Base-by-base conservation (phyloP, 495 filamentous ascomycete species). In the Extremus antarcticus region DNA sequence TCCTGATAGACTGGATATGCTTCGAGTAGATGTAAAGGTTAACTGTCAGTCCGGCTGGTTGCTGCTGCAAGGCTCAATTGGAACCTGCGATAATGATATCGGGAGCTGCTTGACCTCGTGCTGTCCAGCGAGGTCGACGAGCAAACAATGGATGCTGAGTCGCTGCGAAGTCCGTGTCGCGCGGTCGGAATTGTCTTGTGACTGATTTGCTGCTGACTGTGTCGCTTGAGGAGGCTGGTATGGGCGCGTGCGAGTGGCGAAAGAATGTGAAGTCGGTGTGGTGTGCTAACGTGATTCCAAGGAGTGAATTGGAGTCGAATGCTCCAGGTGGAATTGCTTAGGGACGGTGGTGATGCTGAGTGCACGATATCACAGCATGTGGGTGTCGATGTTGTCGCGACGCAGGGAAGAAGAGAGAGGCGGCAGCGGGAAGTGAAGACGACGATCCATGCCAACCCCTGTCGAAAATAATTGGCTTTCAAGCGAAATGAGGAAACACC, bases 251-350 rank as follows among this genome's bases (percentile, higher is more conserved):
- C 3, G 29, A 16, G 25, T 19, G 16, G 48, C 4, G 48, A 48
- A 48, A 48, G 46, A 48, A 48, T 48, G 46, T 48, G 46, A 13
- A 21, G 13, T n/a, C 8, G 41, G 4, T n/a, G 41, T 45, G 41
- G 15, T 45, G 41, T 45, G 41, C 41, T 48, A 25, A 25, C 24
- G 29, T 23, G 48, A 51, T 51, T 51, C 48, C 48, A 51, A 51
- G 25, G 48, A 51, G 48, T 39, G 48, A 51, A 51, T 11, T 35
- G 48, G 48, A 51, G 48, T 13, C 48, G 8, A 39, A 51, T 9
- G 20, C 48, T 39, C 48, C 48, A 51, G 48, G 29, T 51, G 48
- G 48, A 51, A 51, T 53, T 3, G 46, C 46, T 45, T 21, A 25
- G 46, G 46, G 19, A 10, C 23, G 46, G 17, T 10, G 13, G 46